Evolutionary conservation across 805 yeast genomes (phyloP).

Genomic region (Ogataea sp.): DNA sequence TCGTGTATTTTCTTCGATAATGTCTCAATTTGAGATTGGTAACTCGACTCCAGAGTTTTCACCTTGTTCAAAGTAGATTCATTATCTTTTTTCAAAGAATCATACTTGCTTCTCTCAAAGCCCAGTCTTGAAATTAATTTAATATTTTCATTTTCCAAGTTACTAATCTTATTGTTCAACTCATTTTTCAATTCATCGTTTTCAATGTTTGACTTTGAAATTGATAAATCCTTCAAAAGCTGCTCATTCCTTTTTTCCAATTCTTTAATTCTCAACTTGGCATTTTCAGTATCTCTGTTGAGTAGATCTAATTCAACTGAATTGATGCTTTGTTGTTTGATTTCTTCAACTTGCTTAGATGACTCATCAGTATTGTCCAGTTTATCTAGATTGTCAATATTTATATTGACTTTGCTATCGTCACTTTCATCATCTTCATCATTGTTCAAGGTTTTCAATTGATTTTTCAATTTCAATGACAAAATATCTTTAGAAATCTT

Average conservation of each 20-base stretch:
- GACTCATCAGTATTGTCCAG: neutral
- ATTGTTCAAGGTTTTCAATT: conserved; percentile 31
- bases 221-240: conserved; percentile 55
- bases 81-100: conserved; percentile 15
- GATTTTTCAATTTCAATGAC: conserved; percentile 45
- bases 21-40: conserved; percentile 39
- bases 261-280: conserved; percentile 59
- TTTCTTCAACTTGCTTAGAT: conserved; percentile 5
- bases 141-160: conserved; percentile 64
- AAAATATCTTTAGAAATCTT: conserved; percentile 59
- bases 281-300: conserved; percentile 66
- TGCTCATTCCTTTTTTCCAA: conserved; percentile 75
- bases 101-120: conserved; percentile 30
- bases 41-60: conserved; percentile 30
- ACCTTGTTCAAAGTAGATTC: conserved; percentile 20
- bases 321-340: conserved; percentile 24
- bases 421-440: conserved; percentile 7
- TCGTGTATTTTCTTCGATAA: conserved; percentile 41
- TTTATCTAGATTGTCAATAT: conserved; percentile 11
- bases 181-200: conserved; percentile 34
- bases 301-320: conserved; percentile 54
- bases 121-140: conserved; percentile 50
- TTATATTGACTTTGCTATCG: conserved; percentile 5
- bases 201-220: conserved; percentile 38
- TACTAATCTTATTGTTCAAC: conserved; percentile 38